Evolutionary conservation across 768 basidiomycete species (phyloP), one percentile per base, ranked within the genome.

Genomic region (Harrya chromipes): DNA sequence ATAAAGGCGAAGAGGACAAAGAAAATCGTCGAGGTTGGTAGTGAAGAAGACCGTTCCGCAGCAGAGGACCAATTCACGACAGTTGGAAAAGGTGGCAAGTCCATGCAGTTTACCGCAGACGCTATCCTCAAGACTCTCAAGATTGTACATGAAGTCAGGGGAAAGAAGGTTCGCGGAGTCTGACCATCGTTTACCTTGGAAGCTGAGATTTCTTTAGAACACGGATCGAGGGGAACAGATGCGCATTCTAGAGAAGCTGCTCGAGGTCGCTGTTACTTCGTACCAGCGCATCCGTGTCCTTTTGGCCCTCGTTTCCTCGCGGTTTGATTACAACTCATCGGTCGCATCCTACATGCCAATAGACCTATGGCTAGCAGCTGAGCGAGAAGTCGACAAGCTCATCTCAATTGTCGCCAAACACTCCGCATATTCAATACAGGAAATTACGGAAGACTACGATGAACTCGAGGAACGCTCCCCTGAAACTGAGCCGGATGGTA

Each of bases 221-320:
- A 98, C 97, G 33, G 94, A 99, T 69, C 85, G 97, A 40, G 80
- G 80, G 10, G 95, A 97, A 69, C 94, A 97, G 77, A 90, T 97
- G 58, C 84, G 86, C 52, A 90, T 92, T 46, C 78, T 98, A 16
- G 88, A 94, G 63, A 85, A 87, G 59, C 77, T 97, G 12, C 76
- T 95, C 11, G 85, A 87, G 60, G 88, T 94, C 13, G 85, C 94
- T 6, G 80, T 78, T 12, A 95, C 93, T 5, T 73, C 90, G 0
- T 99, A 99, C 68, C 92, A 95, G 64, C 84, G 84, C 56, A 94
- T 99, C 52, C 87, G 97, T 47, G 92, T 99, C 27, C 83, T 98
- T 29, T 82, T 99, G 44, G 88, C 94, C 14, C 81, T 98, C 47
- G 82, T 98, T 59, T 93, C 94, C 3, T 90, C 94, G 9, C 88